Conservation (phyloP, 805 yeast genomes). For the Cyberlindnera saturnus region DNA sequence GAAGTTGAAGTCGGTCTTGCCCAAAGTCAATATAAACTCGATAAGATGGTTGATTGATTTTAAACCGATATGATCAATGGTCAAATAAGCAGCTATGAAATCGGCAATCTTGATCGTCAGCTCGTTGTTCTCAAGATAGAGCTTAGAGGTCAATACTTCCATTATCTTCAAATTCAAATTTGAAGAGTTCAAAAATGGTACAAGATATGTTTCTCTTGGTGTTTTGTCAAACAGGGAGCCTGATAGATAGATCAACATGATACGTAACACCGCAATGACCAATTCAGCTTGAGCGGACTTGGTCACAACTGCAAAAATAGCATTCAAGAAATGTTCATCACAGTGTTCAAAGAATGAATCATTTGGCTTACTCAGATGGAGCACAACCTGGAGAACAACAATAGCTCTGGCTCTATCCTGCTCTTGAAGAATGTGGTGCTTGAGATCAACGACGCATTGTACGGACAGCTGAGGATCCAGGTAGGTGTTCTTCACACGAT, state of each 20-base stretch:
- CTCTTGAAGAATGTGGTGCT: slow-evolving; percentile 24
- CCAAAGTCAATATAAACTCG: slow-evolving; percentile 39
- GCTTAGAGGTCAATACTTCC: slow-evolving; percentile 14
- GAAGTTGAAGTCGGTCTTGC: slow-evolving; percentile 40
- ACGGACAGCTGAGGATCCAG: slow-evolving; percentile 15
- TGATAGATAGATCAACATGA: slow-evolving; percentile 19
- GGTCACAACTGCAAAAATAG: slow-evolving; percentile 36
- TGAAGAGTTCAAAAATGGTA: slow-evolving; percentile 14
- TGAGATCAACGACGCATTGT: slow-evolving; percentile 27
- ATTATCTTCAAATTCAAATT: slow-evolving; percentile 11
- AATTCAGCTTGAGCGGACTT: slow-evolving; percentile 31
- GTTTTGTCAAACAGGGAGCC: slow-evolving; percentile 19
- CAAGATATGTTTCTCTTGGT: slow-evolving; percentile 9
- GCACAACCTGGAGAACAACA: slow-evolving; percentile 45
- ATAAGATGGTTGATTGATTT: slow-evolving; percentile 27
- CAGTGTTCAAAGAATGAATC: slow-evolving; percentile 30
- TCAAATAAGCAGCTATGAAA: slow-evolving; percentile 18
- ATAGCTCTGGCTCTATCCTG: slow-evolving; percentile 39
- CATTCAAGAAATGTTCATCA: slow-evolving; percentile 35
- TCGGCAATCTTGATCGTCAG: slow-evolving; percentile 15
- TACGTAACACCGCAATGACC: slow-evolving; percentile 38
- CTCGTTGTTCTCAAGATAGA: slow-evolving; percentile 19
- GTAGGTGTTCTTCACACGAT: slow-evolving; percentile 9
- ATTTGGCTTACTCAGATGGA: slow-evolving; percentile 39
- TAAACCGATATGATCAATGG: slow-evolving; percentile 14